phyloP scores from a whole-genome alignment of 805 yeast species.

The Pichia cabralensis region DNA sequence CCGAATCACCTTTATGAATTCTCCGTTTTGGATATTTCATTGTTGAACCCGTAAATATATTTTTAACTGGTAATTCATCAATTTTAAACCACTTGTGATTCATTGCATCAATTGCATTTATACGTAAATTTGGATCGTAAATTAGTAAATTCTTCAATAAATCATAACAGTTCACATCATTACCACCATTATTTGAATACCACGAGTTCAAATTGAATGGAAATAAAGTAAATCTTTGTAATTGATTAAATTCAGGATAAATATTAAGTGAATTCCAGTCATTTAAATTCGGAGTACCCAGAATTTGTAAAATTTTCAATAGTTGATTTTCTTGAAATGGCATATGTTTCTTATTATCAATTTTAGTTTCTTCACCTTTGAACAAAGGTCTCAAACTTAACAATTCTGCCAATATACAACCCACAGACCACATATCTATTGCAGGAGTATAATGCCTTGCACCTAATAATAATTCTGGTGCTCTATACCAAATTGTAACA shows the following conservation, averaged over 20 bases:
- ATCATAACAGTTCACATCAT: conserved; percentile 57
- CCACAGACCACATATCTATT: conserved; percentile 91
- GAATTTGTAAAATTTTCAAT: conserved; percentile 81
- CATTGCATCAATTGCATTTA: conserved; percentile 71
- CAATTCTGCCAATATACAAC: conserved; percentile 88
- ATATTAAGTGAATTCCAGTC: conserved; percentile 70
- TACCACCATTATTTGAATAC: conserved; percentile 78
- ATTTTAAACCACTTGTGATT: conserved; percentile 73
- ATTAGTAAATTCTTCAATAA: conserved; percentile 55
- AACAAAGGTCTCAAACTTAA: conserved; percentile 84
- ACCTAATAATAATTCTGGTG: conserved; percentile 85
- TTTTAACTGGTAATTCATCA: conserved; percentile 48
- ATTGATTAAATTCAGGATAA: conserved; percentile 74
- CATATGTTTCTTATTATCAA: conserved; percentile 85
- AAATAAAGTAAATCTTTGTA: conserved; percentile 49
- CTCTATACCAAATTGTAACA: conserved; percentile 94
- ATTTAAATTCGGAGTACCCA: conserved; percentile 78
- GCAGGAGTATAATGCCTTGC: conserved; percentile 90
- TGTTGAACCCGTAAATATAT: conserved; percentile 70
- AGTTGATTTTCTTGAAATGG: conserved; percentile 93
- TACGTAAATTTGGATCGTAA: conserved; percentile 73
- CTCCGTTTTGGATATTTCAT: conserved; percentile 78
- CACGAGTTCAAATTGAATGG: conserved; percentile 70
- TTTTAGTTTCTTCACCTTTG: conserved; percentile 95
- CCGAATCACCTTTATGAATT: conserved; percentile 80